Percentiles rank a stretch among this genome's conserved stretches.
These are phyloP conservation scores for Amanita subjunquillea DNA, from an alignment of 768 basidiomycete species.

Conservation along the genomic window DNA sequence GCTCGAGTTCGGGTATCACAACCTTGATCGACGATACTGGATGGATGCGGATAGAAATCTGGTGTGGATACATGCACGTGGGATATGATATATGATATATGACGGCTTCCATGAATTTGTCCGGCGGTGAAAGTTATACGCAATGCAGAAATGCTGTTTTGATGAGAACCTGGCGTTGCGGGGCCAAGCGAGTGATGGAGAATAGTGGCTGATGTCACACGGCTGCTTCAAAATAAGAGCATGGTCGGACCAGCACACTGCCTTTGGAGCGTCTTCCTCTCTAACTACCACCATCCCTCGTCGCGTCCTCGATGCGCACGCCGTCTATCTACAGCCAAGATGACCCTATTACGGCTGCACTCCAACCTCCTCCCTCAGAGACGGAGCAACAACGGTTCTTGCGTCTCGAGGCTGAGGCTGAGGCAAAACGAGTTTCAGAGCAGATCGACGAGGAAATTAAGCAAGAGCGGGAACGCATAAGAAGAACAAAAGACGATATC, in stretches of 20 bases:
- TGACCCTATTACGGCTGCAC: constrained; percentile 61
- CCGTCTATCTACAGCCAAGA: constrained; percentile 67
- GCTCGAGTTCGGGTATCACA: too few relatives aligned
- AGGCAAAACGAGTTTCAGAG: constrained; percentile 69
- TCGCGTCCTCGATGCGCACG: constrained; percentile 37
- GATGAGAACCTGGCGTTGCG: too few relatives aligned
- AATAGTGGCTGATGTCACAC: not conserved
- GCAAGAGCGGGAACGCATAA: constrained; percentile 54
- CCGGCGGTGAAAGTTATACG: too few relatives aligned
- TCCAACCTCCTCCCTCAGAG: constrained; percentile 58
- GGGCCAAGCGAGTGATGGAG: not conserved
- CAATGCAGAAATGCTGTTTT: too few relatives aligned
- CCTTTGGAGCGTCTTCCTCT: constrained; percentile 13
- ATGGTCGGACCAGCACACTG: constrained; percentile 2
- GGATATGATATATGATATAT: too few relatives aligned
- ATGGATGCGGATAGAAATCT: too few relatives aligned
- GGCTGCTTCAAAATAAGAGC: not conserved
- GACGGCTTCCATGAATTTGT: too few relatives aligned
- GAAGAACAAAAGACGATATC: constrained; percentile 62
- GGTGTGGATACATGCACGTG: too few relatives aligned
- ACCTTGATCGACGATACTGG: too few relatives aligned
- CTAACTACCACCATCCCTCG: constrained; percentile 21
- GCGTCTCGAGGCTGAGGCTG: constrained; percentile 57
- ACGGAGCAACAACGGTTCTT: constrained; percentile 50
- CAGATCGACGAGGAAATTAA: constrained; percentile 76